Conservation (phyloP, 1,139 yeast genomes). For the Martiniozyma asiatica region DNA sequence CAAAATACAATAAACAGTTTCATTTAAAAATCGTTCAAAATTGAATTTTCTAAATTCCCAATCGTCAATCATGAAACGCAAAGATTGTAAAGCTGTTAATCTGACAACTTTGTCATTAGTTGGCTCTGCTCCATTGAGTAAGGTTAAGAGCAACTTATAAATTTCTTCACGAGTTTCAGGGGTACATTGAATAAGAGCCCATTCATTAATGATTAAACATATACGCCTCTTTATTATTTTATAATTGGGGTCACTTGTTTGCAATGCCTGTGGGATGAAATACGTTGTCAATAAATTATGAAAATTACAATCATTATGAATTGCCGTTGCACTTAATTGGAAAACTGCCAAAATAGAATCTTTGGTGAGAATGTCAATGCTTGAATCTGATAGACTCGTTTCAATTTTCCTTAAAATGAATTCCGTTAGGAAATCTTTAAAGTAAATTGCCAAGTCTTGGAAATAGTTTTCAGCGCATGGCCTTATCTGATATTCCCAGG, state of each 20-base stretch:
- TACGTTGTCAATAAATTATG: conserved; percentile 32
- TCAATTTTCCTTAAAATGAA: conserved; percentile 57
- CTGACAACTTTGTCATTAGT: conserved; percentile 63
- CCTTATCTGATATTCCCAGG: conserved; percentile 77
- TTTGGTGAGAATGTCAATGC: conserved; percentile 43
- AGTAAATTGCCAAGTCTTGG: conserved; percentile 58
- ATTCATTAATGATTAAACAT: conserved; percentile 64
- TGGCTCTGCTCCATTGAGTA: conserved; percentile 30
- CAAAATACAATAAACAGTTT: conserved; percentile 38
- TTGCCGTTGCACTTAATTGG: conserved; percentile 60
- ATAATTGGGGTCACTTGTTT: conserved; percentile 32
- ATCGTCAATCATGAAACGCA: conserved; percentile 62
- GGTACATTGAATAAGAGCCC: conserved; percentile 62
- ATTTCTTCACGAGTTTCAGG: conserved; percentile 45
- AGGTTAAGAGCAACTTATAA: conserved; percentile 39
- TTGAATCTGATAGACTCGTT: conserved; percentile 29
- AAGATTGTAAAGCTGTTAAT: conserved; percentile 62
- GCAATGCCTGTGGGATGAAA: conserved; percentile 50
- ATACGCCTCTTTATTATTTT: conserved; percentile 68
- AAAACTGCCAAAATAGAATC: conserved; percentile 78
- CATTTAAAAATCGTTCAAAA: conserved; percentile 54
- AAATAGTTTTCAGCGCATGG: conserved; percentile 84
- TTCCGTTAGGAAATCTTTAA: conserved; percentile 49
- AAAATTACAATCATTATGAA: conserved; percentile 45
- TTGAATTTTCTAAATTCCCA: conserved; percentile 69